Evolutionary conservation across 2,329 filamentous ascomycete genomes (phyloP).

Genomic region (Fusarium mangiferae): DNA sequence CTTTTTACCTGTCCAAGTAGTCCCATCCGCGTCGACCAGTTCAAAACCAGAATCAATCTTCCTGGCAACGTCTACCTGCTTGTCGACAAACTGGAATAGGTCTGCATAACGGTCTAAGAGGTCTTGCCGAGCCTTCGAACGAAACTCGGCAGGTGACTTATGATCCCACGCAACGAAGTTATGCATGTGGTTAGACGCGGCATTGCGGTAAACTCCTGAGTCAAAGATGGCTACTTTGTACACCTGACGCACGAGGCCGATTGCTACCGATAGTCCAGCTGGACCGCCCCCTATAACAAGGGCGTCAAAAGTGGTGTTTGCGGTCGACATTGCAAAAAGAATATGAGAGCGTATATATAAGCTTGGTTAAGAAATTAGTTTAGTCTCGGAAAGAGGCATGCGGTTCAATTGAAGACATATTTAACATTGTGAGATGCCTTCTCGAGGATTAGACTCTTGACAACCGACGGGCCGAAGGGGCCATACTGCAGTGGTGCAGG

Average conservation of each 20-base stretch:
- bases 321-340: background rate
- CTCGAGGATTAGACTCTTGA: background rate
- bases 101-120: background rate
- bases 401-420: too few relatives aligned
- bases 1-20: background rate
- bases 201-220: constrained; percentile 52
- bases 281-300: background rate
- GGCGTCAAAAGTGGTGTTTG: background rate
- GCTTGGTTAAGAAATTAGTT: too few relatives aligned
- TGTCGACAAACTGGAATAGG: background rate
- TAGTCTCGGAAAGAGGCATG: too few relatives aligned
- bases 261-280: background rate
- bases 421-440: background rate
- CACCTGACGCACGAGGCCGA: background rate
- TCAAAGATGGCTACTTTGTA: background rate
- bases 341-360: background rate
- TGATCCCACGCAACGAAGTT: constrained; percentile 40
- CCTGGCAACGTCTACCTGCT: background rate
- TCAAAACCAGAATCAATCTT: background rate
- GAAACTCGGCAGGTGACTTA: background rate
- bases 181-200: constrained; percentile 55
- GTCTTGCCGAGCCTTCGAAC: background rate
- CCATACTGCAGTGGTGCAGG: background rate
- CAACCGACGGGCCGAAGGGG: background rate
- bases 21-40: background rate